phyloP scores from a whole-genome alignment of 2,329 filamentous ascomycete genomes.

The Tolypocladium amazonense region DNA sequence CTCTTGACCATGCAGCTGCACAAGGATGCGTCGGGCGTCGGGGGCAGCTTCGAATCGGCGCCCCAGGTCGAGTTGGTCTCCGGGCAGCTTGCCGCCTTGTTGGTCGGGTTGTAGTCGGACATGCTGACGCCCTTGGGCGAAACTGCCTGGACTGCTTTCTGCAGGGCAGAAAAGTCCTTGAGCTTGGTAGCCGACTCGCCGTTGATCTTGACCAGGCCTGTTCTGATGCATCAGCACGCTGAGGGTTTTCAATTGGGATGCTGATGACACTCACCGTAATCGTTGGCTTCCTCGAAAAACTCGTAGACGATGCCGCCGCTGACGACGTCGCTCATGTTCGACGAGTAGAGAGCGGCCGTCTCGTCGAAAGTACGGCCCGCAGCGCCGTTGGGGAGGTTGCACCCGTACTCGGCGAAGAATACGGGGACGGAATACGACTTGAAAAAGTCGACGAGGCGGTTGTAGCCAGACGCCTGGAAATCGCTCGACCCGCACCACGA shows the following conservation, averaged over 20 bases:
- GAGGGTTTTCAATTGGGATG: no score
- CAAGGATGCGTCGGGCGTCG: slow-evolving; percentile 65
- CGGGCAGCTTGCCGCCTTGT: slow-evolving; percentile 68
- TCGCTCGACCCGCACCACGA: slow-evolving; percentile 90
- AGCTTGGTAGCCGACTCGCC: slow-evolving; percentile 53
- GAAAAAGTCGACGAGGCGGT: slow-evolving; percentile 78
- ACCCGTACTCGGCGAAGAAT: slow-evolving; percentile 98
- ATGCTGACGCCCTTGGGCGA: slow-evolving; percentile 56
- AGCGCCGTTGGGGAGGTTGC: slow-evolving; percentile 56
- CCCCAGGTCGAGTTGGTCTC: slow-evolving; percentile 54
- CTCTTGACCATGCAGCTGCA: slow-evolving; percentile 79
- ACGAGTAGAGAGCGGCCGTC: slow-evolving; percentile 68
- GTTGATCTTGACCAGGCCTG: slow-evolving; percentile 54
- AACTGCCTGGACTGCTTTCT: slow-evolving; percentile 56
- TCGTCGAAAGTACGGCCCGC: slow-evolving; percentile 74
- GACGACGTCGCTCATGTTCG: slow-evolving; percentile 76
- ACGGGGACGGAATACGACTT: slow-evolving; percentile 80
- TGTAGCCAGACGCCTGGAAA: slow-evolving; percentile 68
- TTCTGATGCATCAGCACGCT: neutral
- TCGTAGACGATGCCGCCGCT: slow-evolving; percentile 98
- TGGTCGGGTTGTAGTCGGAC: slow-evolving; percentile 61
- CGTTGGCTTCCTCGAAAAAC: slow-evolving; percentile 87
- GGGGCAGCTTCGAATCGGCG: slow-evolving; percentile 57
- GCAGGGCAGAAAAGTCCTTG: slow-evolving; percentile 64
- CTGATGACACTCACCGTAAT: slow-evolving; percentile 53